Evolutionary conservation across 2,329 filamentous ascomycete genomes (phyloP).

Genomic region (Plenodomus tracheiphilus): DNA sequence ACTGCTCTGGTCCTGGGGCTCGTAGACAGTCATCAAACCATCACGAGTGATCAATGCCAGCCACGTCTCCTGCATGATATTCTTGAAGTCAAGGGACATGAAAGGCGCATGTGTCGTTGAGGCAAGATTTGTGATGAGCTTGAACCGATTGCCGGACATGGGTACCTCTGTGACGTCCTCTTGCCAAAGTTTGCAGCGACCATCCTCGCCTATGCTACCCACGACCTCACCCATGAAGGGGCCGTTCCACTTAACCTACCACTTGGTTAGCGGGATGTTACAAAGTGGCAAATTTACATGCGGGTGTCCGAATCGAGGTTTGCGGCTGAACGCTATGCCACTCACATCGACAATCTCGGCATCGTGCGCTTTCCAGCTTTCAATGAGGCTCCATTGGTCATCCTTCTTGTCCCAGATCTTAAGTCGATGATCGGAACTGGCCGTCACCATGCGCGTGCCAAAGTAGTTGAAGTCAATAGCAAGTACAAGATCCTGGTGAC

Average conservation of each 20-base stretch:
- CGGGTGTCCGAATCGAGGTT: slow-evolving; percentile 18
- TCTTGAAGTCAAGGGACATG: slow-evolving; percentile 82
- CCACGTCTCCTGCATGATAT: slow-evolving; percentile 81
- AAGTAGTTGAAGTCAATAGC: slow-evolving; percentile 90
- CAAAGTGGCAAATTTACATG: slow-evolving; percentile 19
- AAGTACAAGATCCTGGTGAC: slow-evolving; percentile 79
- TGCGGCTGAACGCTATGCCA: slow-evolving; percentile 26
- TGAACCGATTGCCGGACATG: slow-evolving; percentile 77
- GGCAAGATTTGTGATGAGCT: slow-evolving; percentile 63
- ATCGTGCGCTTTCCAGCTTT: slow-evolving; percentile 88
- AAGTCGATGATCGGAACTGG: slow-evolving; percentile 88
- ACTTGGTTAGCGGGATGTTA: slow-evolving; percentile 22
- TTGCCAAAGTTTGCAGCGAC: slow-evolving; percentile 88
- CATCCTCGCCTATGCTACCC: slow-evolving; percentile 86
- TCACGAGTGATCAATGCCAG: slow-evolving; percentile 83
- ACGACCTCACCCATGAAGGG: slow-evolving; percentile 87
- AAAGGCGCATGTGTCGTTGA: slow-evolving; percentile 71
- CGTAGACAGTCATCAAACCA: slow-evolving; percentile 76
- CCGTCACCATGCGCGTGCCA: slow-evolving; percentile 87
- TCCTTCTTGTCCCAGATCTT: slow-evolving; percentile 86
- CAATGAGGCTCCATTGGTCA: slow-evolving; percentile 76
- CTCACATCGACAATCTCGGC: slow-evolving; percentile 85
- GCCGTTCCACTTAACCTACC: slow-evolving; percentile 87
- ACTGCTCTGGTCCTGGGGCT: slow-evolving; percentile 83
- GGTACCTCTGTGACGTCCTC: slow-evolving; percentile 82